Conservation (phyloP, 257 asterid genomes). For the Solanum tarijense region DNA sequence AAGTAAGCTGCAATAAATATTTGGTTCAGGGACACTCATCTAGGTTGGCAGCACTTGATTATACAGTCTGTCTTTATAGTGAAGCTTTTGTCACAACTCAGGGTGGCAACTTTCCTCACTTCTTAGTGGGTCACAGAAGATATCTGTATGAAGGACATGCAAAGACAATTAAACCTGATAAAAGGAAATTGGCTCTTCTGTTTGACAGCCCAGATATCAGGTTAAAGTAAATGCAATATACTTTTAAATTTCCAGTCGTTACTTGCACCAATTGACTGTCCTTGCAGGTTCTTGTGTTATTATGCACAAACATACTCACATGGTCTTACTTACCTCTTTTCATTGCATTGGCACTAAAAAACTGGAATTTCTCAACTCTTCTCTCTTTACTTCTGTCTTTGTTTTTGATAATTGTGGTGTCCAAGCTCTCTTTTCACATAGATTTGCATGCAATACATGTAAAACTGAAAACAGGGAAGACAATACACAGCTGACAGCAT, state of each 20-base stretch:
- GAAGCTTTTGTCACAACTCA: slow-evolving; percentile 93
- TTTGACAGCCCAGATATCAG: slow-evolving; percentile 73
- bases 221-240: slow-evolving; percentile 19
- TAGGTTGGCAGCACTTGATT: slow-evolving; percentile 96
- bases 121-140: slow-evolving; percentile 94
- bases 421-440: background rate
- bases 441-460: background rate
- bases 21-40: slow-evolving; percentile 76
- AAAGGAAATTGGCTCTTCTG: slow-evolving; percentile 75
- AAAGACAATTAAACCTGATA: slow-evolving; percentile 83
- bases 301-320: background rate
- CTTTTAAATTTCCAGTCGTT: background rate
- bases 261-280: background rate
- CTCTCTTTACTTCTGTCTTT: background rate
- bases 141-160: slow-evolving; percentile 84
- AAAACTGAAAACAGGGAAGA: background rate
- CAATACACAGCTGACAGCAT: background rate
- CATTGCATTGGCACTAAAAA: background rate
- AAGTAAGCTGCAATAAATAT: background rate
- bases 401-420: background rate
- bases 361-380: background rate
- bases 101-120: slow-evolving; percentile 98
- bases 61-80: slow-evolving; percentile 93
- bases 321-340: background rate
- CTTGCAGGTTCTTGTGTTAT: background rate